Conservation (phyloP, 2,329 filamentous ascomycete genomes). For the Nigrospora osmanthi region DNA sequence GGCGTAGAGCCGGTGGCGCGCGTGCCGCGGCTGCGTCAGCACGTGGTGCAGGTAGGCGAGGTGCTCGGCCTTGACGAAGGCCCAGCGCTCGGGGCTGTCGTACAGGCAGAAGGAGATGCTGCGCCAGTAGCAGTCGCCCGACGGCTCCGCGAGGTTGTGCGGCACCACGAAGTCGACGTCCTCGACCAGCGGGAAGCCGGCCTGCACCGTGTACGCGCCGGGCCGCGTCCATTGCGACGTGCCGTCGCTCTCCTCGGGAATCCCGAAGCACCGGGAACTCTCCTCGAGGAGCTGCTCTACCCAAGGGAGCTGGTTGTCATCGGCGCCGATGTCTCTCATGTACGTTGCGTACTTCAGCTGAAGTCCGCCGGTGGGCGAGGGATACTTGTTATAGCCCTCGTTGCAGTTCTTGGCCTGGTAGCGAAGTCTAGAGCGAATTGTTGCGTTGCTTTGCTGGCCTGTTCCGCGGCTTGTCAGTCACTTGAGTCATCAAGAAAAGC, state of each 20-base stretch:
- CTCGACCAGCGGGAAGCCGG: constrained; percentile 24
- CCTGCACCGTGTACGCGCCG: constrained; percentile 6
- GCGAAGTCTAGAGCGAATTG: background rate
- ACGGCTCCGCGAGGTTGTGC: constrained; percentile 10
- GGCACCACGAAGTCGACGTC: constrained; percentile 19
- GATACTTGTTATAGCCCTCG: background rate
- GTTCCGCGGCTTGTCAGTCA: too few relatives aligned
- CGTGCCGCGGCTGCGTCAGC: constrained; percentile 14
- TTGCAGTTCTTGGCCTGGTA: background rate
- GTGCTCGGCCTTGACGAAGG: constrained; percentile 25
- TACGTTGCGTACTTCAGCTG: background rate
- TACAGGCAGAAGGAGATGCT: constrained; percentile 18
- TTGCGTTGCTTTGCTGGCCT: too few relatives aligned
- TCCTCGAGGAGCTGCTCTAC: background rate
- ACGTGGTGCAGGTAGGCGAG: constrained; percentile 17
- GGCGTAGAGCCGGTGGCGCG: constrained; percentile 16
- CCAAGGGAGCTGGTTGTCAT: background rate
- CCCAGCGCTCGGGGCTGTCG: constrained; percentile 14
- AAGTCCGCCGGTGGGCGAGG: constrained; percentile 1
- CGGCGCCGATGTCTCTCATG: background rate
- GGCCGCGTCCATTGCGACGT: background rate
- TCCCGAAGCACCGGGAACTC: background rate
- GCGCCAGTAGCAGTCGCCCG: constrained; percentile 23
- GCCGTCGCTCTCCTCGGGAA: background rate
- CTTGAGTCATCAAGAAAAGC: too few relatives aligned